Percentiles rank a stretch among this genome's conserved stretches.
phyloP scores from a whole-genome alignment of 805 yeast species.

The Suhomyces canberraensis region DNA sequence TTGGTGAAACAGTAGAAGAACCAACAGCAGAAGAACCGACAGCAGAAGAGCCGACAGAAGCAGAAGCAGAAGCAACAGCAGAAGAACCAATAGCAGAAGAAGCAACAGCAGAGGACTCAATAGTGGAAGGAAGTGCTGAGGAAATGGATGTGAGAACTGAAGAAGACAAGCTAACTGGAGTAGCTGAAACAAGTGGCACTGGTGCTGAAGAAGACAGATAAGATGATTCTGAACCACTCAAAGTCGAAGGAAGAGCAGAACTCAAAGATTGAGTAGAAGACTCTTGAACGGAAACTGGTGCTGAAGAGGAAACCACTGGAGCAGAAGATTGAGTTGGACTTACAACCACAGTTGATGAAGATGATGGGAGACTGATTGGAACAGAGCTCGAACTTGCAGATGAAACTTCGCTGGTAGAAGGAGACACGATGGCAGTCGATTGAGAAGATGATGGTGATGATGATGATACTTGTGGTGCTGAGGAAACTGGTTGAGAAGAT shows the following conservation, averaged over 20 bases:
- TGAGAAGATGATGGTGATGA: no score
- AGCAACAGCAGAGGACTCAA: no score
- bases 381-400: no score
- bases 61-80: background rate
- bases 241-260: constrained; percentile 1
- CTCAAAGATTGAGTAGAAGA: constrained; percentile 1
- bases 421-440: no score
- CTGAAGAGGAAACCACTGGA: background rate
- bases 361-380: no score
- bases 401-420: no score
- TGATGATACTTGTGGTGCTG: no score
- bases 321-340: background rate
- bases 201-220: background rate
- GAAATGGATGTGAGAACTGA: constrained; percentile 1
- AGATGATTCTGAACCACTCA: no score
- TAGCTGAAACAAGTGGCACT: constrained; percentile 1
- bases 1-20: no score
- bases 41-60: background rate
- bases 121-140: constrained; percentile 4
- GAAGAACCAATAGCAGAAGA: constrained; percentile 1
- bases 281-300: background rate
- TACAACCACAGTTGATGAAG: background rate
- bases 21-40: no score
- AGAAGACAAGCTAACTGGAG: background rate
- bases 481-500: no score